These are phyloP conservation scores for Dorcoceras hygrometricum DNA, from an alignment of 257 asterid species.

Conservation along the genomic window DNA sequence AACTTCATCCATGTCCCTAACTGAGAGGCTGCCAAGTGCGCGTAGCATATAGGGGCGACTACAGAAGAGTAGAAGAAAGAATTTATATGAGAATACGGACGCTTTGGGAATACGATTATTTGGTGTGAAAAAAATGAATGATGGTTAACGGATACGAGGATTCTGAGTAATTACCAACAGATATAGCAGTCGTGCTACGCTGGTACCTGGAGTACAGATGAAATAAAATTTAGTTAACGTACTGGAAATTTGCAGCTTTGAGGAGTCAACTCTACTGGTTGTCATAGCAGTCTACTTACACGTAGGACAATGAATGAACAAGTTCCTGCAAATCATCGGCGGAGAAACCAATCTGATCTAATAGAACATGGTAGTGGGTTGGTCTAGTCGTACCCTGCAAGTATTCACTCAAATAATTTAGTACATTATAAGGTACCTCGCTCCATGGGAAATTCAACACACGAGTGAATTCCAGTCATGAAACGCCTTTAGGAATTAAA, in stretches of 20 bases:
- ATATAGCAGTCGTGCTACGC: slow-evolving; percentile 78
- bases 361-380: slow-evolving; percentile 68
- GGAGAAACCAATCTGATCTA: slow-evolving; percentile 66
- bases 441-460: background rate
- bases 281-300: slow-evolving; percentile 37
- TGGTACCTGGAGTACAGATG: slow-evolving; percentile 56
- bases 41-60: slow-evolving; percentile 79
- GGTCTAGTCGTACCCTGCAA: slow-evolving; percentile 74
- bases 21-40: slow-evolving; percentile 72
- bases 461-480: background rate
- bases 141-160: background rate
- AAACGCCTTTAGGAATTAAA: background rate
- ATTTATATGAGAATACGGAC: background rate
- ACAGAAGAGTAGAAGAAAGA: slow-evolving; percentile 13
- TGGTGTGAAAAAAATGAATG: background rate
- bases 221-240: background rate
- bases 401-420: background rate
- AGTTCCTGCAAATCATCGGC: slow-evolving; percentile 71
- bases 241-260: background rate
- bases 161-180: slow-evolving; percentile 51
- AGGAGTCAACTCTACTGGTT: background rate
- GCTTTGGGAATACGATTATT: background rate
- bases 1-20: slow-evolving; percentile 57
- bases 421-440: background rate
- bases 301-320: slow-evolving; percentile 67